A percentile compares a stretch with the other conserved stretches of the same genome.
These are phyloP conservation scores for barley (Hordeum vulgare) DNA, from an alignment of 176 grass and related monocot genomes.

Conservation along the genomic window MorexV3_pseudomolecules_assembly NC_058523.1:16899067-16899566, in stretches of 20 bases:
- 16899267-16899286: not conserved
- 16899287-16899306: conserved; percentile 87
- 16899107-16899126: not conserved
- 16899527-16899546: conserved; percentile 8
- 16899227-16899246: not conserved
- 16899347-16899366: conserved; percentile 98
- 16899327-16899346: conserved; percentile 92
- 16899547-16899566: conserved; percentile 66
- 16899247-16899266: not conserved
- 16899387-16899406: conserved; percentile 91
- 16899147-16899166: not conserved
- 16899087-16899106: not conserved
- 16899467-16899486: conserved; percentile 47
- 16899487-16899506: conserved; percentile 12
- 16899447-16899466: not conserved
- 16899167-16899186: not conserved
- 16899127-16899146: not conserved
- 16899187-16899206: not conserved
- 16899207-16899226: not conserved
- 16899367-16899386: conserved; percentile 95
- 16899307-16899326: conserved; percentile 78
- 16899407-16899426: conserved; percentile 73
- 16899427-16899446: conserved; percentile 40
- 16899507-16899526: not conserved
- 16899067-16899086: too few species aligned